phyloP scores from a whole-genome alignment of 2,329 filamentous ascomycete genomes.

The Cercospora zeina region DNA sequence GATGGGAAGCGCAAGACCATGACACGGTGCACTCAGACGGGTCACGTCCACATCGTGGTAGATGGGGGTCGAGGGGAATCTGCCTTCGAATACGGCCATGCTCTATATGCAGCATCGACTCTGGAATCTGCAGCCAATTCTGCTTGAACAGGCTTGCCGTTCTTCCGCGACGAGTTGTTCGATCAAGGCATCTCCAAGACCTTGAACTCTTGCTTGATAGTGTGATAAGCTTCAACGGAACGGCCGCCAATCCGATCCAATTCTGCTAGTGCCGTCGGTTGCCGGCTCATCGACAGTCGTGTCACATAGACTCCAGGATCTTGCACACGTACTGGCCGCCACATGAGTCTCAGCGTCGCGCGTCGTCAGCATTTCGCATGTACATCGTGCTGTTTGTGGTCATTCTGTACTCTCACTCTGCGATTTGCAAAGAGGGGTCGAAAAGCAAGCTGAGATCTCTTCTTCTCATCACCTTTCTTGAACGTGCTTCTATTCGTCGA shows the following conservation, averaged over 20 bases:
- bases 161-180: not conserved
- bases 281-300: constrained; percentile 2
- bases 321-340: not conserved
- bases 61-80: not conserved
- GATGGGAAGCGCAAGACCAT: not conserved
- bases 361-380: not conserved
- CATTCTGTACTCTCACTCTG: not conserved
- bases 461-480: constrained; percentile 1
- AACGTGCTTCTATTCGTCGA: constrained; percentile 16
- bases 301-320: not conserved
- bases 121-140: not conserved
- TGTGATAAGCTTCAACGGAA: not conserved
- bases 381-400: not conserved
- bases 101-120: not conserved
- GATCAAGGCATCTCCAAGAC: constrained; percentile 4
- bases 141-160: not conserved
- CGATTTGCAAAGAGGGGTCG: not conserved
- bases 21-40: not conserved
- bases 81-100: not conserved
- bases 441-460: constrained; percentile 5
- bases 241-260: not conserved
- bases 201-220: constrained; percentile 3
- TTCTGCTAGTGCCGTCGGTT: constrained; percentile 1
- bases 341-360: not conserved
- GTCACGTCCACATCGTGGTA: not conserved